These are phyloP conservation scores for Salix koriyanagi DNA, from an alignment of 345 rosid species.

Conservation along the genomic window DNA sequence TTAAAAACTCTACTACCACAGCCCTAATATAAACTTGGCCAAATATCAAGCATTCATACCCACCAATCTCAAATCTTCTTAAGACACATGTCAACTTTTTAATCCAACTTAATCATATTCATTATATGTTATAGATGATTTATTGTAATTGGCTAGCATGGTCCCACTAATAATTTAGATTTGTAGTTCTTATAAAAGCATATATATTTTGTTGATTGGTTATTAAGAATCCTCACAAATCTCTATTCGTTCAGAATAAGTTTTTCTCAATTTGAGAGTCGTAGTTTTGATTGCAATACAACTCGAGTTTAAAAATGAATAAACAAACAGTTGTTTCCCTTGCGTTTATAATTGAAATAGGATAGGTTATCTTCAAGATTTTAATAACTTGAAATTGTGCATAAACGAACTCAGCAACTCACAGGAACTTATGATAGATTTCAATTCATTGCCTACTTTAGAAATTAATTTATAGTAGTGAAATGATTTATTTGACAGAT, in stretches of 20 bases:
- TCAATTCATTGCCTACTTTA: not conserved
- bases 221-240: too few species aligned
- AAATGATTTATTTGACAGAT: not conserved
- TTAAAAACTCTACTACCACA: too few species aligned
- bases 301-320: not conserved
- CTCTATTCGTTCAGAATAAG: not conserved
- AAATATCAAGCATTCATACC: too few species aligned
- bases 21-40: too few species aligned
- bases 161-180: not conserved
- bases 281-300: too few species aligned
- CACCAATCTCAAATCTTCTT: too few species aligned
- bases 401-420: not conserved
- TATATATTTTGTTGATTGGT: too few species aligned
- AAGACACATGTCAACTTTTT: too few species aligned
- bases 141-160: not conserved
- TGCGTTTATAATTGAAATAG: not conserved
- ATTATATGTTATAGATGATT: not conserved
- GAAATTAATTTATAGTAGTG: too few species aligned
- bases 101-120: too few species aligned
- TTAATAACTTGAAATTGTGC: not conserved
- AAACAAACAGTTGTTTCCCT: not conserved
- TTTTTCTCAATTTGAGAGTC: not conserved
- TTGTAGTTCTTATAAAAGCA: not conserved
- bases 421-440: not conserved
- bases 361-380: not conserved